Base-by-base conservation (phyloP, 2,329 filamentous ascomycete genomes). In the Juglanconis sp. region DNA sequence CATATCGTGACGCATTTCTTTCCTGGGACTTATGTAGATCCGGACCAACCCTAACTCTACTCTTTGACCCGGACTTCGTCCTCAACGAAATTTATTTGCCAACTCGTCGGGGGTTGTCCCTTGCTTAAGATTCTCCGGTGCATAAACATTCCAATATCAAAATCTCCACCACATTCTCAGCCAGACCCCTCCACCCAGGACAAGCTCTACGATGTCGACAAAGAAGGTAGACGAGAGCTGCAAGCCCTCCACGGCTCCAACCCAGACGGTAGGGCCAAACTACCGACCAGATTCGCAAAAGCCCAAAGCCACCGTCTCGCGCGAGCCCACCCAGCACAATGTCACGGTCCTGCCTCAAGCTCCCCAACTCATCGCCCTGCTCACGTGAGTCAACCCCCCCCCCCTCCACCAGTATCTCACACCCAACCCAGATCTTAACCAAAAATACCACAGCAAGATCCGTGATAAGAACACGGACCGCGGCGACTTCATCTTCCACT, bases 401-500 rank as follows among this genome's bases (percentile, higher is more conserved):
- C 47, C 30, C 10, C 51, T 36, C 46, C 40, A 10, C 31, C 30
- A 6, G 11, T 15, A 42, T 38, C 32, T 50, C 32, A 10, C n/a
- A 17, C 40, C 7, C n/a, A 35, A 11, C 32, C 6, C 24, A 24
- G 24, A 17, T 46, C 40, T 48, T 49, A 62, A 8, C 64, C 57
- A 52, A 48, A 38, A 60, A 56, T 63, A 64, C 55, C 59, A 65
- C 69, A 98, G 94, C 64, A 97, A 97, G 84, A 98, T 99, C 72
- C 89, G 95, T 68, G 92, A 96, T 75, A 91, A 90, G 74, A 85
- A 89, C 67, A 99, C 95, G 5, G 86, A 89, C 59, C 90, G 95
- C 61, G 95, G 92, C 64, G 95, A 99, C 76, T 99, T 99, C 74
- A 97, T 99, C 72, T 99, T 99, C 79, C 96, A 98, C 79, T 96